Conservation (phyloP, 2,329 filamentous ascomycete species). For the Colletotrichum liriopes region DNA sequence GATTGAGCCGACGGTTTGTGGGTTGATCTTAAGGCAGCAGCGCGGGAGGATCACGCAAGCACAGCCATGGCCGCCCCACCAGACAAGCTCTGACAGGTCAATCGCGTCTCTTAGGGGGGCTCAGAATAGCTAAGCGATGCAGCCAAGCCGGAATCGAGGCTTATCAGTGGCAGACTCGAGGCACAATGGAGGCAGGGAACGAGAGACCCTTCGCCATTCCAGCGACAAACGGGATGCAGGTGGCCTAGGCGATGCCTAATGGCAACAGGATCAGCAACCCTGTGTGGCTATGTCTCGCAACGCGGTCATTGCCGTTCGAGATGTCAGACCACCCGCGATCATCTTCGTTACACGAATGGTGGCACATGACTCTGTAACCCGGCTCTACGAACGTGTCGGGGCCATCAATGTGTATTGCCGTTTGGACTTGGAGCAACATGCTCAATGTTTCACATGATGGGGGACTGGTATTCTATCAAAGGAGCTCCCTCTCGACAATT, state of each 20-base stretch:
- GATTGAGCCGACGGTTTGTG: neutral
- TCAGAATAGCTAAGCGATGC: conserved; percentile 9
- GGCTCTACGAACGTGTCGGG: neutral
- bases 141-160: conserved; percentile 10
- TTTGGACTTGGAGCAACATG: neutral
- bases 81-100: neutral
- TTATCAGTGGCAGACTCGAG: neutral
- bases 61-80: neutral
- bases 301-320: too few species aligned
- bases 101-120: neutral
- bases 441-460: neutral
- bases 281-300: neutral
- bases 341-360: too few species aligned
- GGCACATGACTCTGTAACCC: neutral
- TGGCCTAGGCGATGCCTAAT: neutral
- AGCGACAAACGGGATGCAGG: neutral
- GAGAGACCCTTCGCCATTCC: neutral
- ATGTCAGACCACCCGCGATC: neutral
- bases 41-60: neutral
- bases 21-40: conserved; percentile 13
- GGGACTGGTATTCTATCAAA: neutral
- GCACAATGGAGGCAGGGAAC: neutral
- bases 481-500: too few species aligned
- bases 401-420: neutral
- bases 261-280: neutral